phyloP scores from a whole-genome alignment of 768 basidiomycete species.

The Kwoniella dejecticola region DNA sequence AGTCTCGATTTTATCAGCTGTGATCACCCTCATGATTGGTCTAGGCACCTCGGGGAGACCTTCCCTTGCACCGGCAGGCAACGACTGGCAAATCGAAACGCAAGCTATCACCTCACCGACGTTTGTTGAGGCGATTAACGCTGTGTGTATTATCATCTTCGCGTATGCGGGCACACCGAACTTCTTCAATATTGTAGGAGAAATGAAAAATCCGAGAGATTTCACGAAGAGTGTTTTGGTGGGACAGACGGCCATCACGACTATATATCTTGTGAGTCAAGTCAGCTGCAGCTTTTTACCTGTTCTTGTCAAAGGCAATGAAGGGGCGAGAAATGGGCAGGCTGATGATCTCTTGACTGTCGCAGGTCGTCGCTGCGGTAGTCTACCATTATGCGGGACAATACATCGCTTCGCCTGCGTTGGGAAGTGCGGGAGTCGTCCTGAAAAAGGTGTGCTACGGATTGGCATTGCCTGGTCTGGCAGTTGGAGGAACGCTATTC shows the following conservation, averaged over 20 bases:
- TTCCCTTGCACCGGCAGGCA: slow-evolving; percentile 30
- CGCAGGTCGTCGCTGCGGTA: slow-evolving; percentile 45
- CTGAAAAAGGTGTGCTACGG: slow-evolving; percentile 49
- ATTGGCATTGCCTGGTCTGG: slow-evolving; percentile 40
- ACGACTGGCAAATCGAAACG: slow-evolving; percentile 17
- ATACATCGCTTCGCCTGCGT: slow-evolving; percentile 53
- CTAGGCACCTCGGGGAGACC: slow-evolving; percentile 40
- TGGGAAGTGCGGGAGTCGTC: slow-evolving; percentile 48
- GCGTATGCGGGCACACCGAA: slow-evolving; percentile 48
- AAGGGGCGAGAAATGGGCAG: too few species aligned
- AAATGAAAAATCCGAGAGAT: slow-evolving; percentile 54
- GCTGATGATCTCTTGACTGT: slow-evolving; percentile 8
- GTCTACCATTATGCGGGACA: slow-evolving; percentile 50
- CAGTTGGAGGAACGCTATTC: slow-evolving; percentile 33
- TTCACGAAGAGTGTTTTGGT: slow-evolving; percentile 50
- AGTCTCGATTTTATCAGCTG: slow-evolving; percentile 34
- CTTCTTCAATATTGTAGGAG: slow-evolving; percentile 47
- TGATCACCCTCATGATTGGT: slow-evolving; percentile 39
- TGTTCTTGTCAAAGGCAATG: too few species aligned
- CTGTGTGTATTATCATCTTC: slow-evolving; percentile 51
- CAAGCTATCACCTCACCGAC: slow-evolving; percentile 19
- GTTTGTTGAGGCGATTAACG: slow-evolving; percentile 52
- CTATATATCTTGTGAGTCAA: slow-evolving; percentile 40
- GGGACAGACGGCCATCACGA: slow-evolving; percentile 44
- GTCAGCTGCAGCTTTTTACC: too few species aligned